These are phyloP conservation scores for Amauroascus verrucosus DNA, from an alignment of 2,329 filamentous ascomycete genomes.

Conservation along the genomic window DNA sequence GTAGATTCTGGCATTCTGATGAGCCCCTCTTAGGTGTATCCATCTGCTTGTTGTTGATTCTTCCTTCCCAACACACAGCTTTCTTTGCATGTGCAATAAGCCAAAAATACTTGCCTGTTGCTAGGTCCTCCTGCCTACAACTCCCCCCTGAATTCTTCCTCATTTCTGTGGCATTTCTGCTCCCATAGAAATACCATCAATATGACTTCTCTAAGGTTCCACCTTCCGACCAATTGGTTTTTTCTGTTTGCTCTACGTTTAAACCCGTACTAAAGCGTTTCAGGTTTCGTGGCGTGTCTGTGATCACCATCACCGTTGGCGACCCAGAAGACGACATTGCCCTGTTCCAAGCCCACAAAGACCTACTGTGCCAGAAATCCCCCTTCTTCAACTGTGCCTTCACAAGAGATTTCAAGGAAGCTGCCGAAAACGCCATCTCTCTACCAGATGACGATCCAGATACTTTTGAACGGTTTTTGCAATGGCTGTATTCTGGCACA, in stretches of 20 bases:
- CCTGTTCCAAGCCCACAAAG: slow-evolving; percentile 11
- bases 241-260: not conserved
- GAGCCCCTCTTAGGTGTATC: no score
- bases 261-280: not conserved
- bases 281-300: slow-evolving; percentile 11
- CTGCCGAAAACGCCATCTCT: slow-evolving; percentile 1
- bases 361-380: slow-evolving; percentile 9
- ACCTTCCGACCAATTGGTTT: not conserved
- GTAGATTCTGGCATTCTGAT: no score
- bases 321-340: slow-evolving; percentile 4
- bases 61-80: no score
- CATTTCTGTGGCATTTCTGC: no score
- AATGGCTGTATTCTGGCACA: slow-evolving; percentile 10
- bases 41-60: no score
- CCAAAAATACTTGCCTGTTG: no score
- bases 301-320: slow-evolving; percentile 10
- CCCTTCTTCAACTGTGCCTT: slow-evolving; percentile 10
- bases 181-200: not conserved
- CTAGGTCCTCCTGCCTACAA: no score
- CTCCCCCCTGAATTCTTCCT: no score
- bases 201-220: slow-evolving; percentile 9
- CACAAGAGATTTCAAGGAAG: slow-evolving; percentile 7
- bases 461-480: slow-evolving; percentile 11
- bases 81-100: no score
- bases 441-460: slow-evolving; percentile 11